Evolutionary conservation across 2,329 filamentous ascomycete species (phyloP).

Genomic region (Chalaropsis ovoidea): DNA sequence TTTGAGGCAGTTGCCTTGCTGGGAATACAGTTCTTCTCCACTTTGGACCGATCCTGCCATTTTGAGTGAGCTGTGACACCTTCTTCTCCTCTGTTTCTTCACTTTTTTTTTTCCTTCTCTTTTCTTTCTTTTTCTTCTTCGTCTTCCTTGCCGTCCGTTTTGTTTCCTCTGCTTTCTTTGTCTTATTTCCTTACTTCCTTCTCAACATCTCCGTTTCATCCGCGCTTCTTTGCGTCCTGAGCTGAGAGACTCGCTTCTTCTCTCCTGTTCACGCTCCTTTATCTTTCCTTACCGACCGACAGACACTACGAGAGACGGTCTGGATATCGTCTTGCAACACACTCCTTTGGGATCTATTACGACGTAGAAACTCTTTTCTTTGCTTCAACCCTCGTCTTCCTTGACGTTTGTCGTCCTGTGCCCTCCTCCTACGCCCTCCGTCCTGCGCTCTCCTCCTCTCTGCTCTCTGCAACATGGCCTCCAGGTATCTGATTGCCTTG

Average conservation of each 20-base stretch:
- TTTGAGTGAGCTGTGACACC: conserved; percentile 10
- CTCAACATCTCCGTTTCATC: not conserved
- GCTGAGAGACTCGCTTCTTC: conserved; percentile 16
- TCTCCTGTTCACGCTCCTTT: conserved; percentile 8
- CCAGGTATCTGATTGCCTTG: conserved; percentile 25
- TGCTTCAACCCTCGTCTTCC: not conserved
- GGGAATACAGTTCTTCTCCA: conserved; percentile 7
- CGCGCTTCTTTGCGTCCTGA: not conserved
- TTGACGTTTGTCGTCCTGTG: not conserved
- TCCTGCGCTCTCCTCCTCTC: not conserved
- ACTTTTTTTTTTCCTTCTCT: not conserved
- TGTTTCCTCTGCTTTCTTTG: conserved; percentile 2
- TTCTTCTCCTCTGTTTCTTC: conserved; percentile 6
- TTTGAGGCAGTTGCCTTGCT: not conserved
- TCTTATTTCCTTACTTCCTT: not conserved
- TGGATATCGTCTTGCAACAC: conserved; percentile 4
- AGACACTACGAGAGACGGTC: not conserved
- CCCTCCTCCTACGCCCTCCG: not conserved
- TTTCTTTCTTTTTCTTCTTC: conserved; percentile 10
- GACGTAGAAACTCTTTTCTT: not conserved
- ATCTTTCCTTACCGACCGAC: not conserved
- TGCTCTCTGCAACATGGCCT: not conserved
- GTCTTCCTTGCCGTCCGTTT: not conserved
- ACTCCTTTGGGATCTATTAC: not conserved
- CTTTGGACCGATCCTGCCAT: conserved; percentile 9